Conservation (phyloP, 148 eudicot species). For the Fallopia convolvulus region DNA sequence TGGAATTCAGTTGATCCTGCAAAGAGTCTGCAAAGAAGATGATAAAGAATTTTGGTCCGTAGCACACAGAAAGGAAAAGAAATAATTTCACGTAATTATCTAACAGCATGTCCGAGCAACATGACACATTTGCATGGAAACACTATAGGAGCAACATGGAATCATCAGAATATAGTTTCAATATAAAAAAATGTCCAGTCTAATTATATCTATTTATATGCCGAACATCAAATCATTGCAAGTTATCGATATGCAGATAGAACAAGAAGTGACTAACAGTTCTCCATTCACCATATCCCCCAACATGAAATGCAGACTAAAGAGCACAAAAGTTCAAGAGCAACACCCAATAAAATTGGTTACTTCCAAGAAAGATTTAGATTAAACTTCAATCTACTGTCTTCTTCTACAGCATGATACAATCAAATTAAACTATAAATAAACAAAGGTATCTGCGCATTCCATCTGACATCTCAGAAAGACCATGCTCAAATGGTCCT, state of each 20-base stretch:
- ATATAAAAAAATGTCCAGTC: not conserved
- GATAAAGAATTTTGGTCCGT: not conserved
- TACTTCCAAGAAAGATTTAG: not conserved
- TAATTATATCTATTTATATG: not conserved
- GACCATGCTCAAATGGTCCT: not conserved
- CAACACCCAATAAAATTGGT: not conserved
- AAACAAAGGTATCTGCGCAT: not conserved
- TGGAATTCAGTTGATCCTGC: conserved; percentile 47
- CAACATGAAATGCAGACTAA: not conserved
- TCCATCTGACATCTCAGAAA: not conserved
- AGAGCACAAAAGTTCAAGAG: not conserved
- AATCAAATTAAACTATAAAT: not conserved
- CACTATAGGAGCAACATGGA: not conserved
- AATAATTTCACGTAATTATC: not conserved
- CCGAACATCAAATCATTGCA: not conserved
- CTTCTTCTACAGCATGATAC: not conserved
- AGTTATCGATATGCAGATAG: not conserved
- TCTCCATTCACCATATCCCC: not conserved
- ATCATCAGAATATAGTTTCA: not conserved
- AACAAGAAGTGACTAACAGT: not conserved
- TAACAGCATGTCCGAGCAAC: not conserved
- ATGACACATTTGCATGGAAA: not conserved
- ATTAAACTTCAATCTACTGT: not conserved
- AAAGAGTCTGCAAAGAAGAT: conserved; percentile 46
- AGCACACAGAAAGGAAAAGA: not conserved